Conservation (phyloP, 768 basidiomycete genomes). For the Phanerochaete carnosa region DNA sequence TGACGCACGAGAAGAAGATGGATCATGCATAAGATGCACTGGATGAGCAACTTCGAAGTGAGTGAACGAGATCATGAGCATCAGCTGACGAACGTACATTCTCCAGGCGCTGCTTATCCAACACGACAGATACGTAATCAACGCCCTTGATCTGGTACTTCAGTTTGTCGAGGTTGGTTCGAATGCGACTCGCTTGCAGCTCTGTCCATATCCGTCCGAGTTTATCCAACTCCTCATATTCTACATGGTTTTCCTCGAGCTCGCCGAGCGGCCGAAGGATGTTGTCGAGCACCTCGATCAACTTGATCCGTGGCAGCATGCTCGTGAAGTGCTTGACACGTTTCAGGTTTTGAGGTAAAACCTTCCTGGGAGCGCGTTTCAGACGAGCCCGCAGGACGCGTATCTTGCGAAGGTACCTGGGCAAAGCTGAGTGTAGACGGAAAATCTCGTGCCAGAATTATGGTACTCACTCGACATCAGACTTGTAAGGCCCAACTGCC, state of each 20-base stretch:
- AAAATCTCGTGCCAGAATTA: not conserved
- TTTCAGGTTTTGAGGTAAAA: conserved; percentile 1
- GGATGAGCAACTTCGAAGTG: not conserved
- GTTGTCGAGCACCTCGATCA: conserved; percentile 2
- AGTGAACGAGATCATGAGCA: conserved; percentile 2
- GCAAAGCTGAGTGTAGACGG: not conserved
- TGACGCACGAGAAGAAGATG: conserved; percentile 21
- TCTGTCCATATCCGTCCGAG: conserved; percentile 1
- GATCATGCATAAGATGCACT: conserved; percentile 18
- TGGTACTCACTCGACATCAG: conserved; percentile 19
- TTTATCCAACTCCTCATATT: conserved; percentile 4
- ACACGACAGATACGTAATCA: not conserved
- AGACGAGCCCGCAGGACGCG: not conserved
- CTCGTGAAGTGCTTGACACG: conserved; percentile 11
- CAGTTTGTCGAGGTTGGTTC: conserved; percentile 1
- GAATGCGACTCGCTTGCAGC: conserved; percentile 1
- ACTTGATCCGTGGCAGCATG: conserved; percentile 4
- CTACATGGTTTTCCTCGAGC: not conserved
- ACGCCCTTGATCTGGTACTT: not conserved
- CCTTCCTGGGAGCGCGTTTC: not conserved
- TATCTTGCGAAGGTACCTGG: conserved; percentile 9
- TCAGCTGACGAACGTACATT: conserved; percentile 3
- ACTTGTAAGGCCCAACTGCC: conserved; percentile 27
- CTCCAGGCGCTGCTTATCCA: conserved; percentile 2
- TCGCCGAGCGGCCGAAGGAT: conserved; percentile 1